Base-by-base conservation (phyloP, 2,329 filamentous ascomycete genomes). In the Pleurostoma richardsiae region DNA sequence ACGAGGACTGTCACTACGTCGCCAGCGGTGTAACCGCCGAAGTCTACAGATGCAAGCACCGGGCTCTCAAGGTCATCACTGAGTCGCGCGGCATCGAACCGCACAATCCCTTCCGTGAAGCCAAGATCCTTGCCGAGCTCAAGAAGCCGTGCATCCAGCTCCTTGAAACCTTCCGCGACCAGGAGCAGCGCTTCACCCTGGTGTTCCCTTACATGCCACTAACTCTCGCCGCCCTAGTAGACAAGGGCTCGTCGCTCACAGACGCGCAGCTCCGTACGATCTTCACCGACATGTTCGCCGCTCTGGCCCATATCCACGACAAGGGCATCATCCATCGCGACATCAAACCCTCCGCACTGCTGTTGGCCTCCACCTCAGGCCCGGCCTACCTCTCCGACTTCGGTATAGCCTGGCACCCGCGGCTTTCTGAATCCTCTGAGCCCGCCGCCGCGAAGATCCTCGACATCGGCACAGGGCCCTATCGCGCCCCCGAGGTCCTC, bases 381-480 rank as follows among this genome's bases (percentile, higher is more conserved):
- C 86, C 89, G 4, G 88, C 88, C 4, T 87, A 84, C 55, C 75
- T 99, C 3, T 83, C 89, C 33, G 94, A 99, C 64, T 97, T 99
- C 68, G 92, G 94, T 43, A 95, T 94, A 38, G 82, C 91, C 6
- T 96, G 90, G 90, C 82, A 85, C 54, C 79, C 85, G 3, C 64
- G 74, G 8, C 57, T 78, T 49, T 74, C 80, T 4, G 66, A 72
- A 27, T 67, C 69, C 4, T 77, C 79, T 10, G 94, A 99, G 61
- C 72, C 81, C 2, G 59, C 72, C 6, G 63, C 80, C 45, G 59
- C 74, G 46, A 97, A 97, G 66, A 86, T 96, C 44, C 85, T 94
- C 6, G 95, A 99, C 62, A 88, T 99, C 29, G 94, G 94, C 33
- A 97, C 92, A 1, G 92, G 91, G 0, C 82, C 87, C 42, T 99